Evolutionary conservation across 2,329 filamentous ascomycete species (phyloP).

Genomic region (Fusarium scirpi): DNA sequence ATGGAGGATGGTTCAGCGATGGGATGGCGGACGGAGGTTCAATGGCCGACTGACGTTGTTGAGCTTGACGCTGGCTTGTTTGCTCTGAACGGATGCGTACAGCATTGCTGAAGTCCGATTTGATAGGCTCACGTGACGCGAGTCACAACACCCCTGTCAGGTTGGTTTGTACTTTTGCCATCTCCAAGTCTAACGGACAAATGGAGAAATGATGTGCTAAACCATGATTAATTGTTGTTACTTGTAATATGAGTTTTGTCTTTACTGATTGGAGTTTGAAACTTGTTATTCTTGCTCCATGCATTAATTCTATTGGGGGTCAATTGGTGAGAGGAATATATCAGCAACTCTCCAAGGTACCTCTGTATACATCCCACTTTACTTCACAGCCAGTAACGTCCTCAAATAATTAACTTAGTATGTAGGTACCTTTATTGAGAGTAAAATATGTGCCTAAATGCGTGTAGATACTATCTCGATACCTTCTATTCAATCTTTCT

Average conservation of each 20-base stretch:
- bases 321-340: not conserved
- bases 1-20: constrained; percentile 38
- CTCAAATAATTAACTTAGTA: not conserved
- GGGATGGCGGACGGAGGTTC: constrained; percentile 41
- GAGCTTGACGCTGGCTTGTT: constrained; percentile 40
- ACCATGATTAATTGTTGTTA: not conserved
- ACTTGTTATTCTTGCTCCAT: not conserved
- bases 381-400: not conserved
- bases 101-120: constrained; percentile 41
- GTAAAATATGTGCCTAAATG: not conserved
- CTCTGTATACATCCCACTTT: not conserved
- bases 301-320: not conserved
- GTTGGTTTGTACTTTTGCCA: not conserved
- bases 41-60: constrained; percentile 47
- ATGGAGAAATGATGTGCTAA: constrained; percentile 10
- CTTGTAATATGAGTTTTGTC: not conserved
- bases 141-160: constrained; percentile 3
- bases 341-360: not conserved
- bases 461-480: too few relatives aligned
- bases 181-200: constrained; percentile 8
- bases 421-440: not conserved
- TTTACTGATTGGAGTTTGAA: not conserved
- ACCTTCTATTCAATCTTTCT: not conserved
- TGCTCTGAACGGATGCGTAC: constrained; percentile 34
- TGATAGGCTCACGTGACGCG: constrained; percentile 42